phyloP scores from a whole-genome alignment of 192 early-diverging fungal species.

The Podila minutissima region DNA sequence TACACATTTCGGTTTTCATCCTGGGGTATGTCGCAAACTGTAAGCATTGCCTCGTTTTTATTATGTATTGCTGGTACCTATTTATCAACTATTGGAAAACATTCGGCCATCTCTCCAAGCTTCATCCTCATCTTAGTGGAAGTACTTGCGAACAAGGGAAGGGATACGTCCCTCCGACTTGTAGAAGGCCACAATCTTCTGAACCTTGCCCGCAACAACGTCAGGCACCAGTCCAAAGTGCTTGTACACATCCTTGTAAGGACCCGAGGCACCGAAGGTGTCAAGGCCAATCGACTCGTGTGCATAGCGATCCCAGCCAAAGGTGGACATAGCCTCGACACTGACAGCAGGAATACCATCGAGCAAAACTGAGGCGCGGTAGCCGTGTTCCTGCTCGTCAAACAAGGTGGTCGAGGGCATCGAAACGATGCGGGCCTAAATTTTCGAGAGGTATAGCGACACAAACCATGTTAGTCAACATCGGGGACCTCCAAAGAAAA shows the following conservation, averaged over 20 bases:
- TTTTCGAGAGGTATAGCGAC: background rate
- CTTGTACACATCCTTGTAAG: constrained; percentile 85
- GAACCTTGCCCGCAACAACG: constrained; percentile 76
- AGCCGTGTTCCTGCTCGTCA: constrained; percentile 82
- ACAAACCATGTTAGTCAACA: background rate
- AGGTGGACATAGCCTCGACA: constrained; percentile 87
- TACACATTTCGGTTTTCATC: too few relatives aligned
- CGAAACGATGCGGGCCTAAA: constrained; percentile 84
- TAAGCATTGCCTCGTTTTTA: too few relatives aligned
- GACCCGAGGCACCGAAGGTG: constrained; percentile 88
- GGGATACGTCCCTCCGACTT: constrained; percentile 62
- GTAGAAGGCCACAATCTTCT: constrained; percentile 82
- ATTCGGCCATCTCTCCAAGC: constrained; percentile 1
- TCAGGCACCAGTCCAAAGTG: constrained; percentile 87
- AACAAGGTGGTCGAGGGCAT: constrained; percentile 94
- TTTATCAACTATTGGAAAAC: too few relatives aligned
- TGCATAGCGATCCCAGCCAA: constrained; percentile 94
- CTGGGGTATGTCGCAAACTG: too few relatives aligned
- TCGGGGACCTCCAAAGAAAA: too few relatives aligned
- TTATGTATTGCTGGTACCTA: background rate
- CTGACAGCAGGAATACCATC: constrained; percentile 85
- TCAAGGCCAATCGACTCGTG: constrained; percentile 91
- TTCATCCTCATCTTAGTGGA: constrained; percentile 20
- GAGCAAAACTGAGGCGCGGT: constrained; percentile 83
- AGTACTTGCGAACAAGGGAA: constrained; percentile 48